These are phyloP conservation scores for Globisporangium nodosum DNA, from an alignment of 352 stramenopile species.

Conservation along the genomic window DNA sequence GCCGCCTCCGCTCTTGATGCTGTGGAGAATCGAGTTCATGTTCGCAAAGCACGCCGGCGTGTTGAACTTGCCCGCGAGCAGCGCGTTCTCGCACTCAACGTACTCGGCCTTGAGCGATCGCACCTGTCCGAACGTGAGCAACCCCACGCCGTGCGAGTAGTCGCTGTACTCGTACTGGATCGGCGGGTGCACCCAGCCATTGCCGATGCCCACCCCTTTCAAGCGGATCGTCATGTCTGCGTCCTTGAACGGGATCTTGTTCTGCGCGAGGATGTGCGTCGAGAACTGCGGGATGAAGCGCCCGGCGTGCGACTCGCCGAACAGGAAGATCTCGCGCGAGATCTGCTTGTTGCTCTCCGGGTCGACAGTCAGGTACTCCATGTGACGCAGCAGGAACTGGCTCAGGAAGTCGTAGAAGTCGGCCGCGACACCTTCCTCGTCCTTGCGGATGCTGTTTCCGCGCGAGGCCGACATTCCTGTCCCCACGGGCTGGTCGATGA, in stretches of 20 bases:
- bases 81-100: constrained; percentile 58
- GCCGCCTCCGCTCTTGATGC: constrained; percentile 35
- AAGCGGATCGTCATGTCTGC: constrained; percentile 50
- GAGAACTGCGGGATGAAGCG: constrained; percentile 97
- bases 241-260: constrained; percentile 27
- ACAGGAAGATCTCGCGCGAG: constrained; percentile 90
- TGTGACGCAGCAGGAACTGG: constrained; percentile 90
- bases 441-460: constrained; percentile 41
- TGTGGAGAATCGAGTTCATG: constrained; percentile 87
- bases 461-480: constrained; percentile 71
- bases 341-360: constrained; percentile 27
- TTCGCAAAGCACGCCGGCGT: constrained; percentile 84
- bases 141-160: constrained; percentile 89
- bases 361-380: constrained; percentile 47
- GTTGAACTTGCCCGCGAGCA: constrained; percentile 74
- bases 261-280: constrained; percentile 89
- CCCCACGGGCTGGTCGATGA: constrained; percentile 78
- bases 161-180: constrained; percentile 96
- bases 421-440: constrained; percentile 38
- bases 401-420: constrained; percentile 94
- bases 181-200: constrained; percentile 94
- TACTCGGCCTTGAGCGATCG: constrained; percentile 57
- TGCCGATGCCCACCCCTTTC: constrained; percentile 93
- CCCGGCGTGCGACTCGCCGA: constrained; percentile 95
- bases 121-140: constrained; percentile 85